Evolutionary conservation across 345 rosid species (phyloP), one percentile per base, ranked within the genome.

Genomic region (Citrus unshiu): DNA sequence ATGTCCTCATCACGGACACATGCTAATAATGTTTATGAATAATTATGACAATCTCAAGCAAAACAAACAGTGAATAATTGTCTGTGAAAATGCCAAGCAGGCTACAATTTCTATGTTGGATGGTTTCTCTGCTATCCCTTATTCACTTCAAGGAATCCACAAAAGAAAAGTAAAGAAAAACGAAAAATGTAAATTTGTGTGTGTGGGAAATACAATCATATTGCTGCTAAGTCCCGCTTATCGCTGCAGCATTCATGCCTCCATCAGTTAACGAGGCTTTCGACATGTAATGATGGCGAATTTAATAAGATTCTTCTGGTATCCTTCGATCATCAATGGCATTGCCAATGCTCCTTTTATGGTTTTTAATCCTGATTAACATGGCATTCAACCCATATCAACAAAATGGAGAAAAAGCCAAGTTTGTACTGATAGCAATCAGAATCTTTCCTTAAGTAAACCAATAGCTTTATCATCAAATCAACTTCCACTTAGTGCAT

Each of bases 311-410:
- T 86, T 95, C 81, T 93, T 95, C 90, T 88, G 83, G 92, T 82
- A 92, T 27, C 98, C 98, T 87, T 93, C 85, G 7, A 95, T 93
- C 97, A 95, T 92, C 87, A 92, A 81, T 51, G 98, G 98, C 95
- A 95, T 91, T 51, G 87, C 96, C 76, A 93, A 76, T 3, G 98
- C 98, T 83, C 98, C 98, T 85, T 84, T 87, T 22, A 95, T 85
- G 60, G 98, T 88, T 83, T 93, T 93, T 63, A 82, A 68, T 73
- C 98, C 97, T 92, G 86, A 54, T 81, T 37, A 74, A 40, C 68
- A 61, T 5, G 29, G 21, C 68, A 74, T 40, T 40, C 61, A 79
- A 79, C 21, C 18, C 65, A 6, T 34, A 64, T 13, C 35, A 83
- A 76, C 32, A 70, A 19, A 74, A 9, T 5, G 3, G 46, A 24